These are phyloP conservation scores for Calycina marina DNA, from an alignment of 2,329 filamentous ascomycete species.

Conservation along the genomic window DNA sequence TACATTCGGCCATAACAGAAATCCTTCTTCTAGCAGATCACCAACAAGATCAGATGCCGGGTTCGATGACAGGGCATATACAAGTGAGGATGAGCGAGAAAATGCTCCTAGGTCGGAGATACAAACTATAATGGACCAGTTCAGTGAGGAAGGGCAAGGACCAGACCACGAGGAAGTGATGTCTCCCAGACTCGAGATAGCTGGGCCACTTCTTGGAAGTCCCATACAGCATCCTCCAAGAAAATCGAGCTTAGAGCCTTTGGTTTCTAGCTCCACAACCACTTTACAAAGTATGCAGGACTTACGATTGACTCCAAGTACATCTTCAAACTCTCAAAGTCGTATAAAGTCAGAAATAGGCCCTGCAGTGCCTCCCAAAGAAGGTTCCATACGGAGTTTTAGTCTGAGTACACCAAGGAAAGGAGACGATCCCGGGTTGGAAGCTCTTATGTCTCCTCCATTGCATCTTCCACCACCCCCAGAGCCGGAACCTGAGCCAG, in stretches of 20 bases:
- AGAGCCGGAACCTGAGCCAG: slow-evolving; percentile 64
- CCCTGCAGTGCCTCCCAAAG: slow-evolving; percentile 28
- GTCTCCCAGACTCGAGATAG: slow-evolving; percentile 73
- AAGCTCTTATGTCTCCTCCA: slow-evolving; percentile 29
- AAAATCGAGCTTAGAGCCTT: slow-evolving; percentile 71
- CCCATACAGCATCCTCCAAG: slow-evolving; percentile 62
- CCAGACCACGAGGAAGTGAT: slow-evolving; percentile 73
- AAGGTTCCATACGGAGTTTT: slow-evolving; percentile 20
- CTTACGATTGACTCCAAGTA: slow-evolving; percentile 14
- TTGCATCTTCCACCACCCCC: slow-evolving; percentile 52
- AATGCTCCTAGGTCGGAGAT: slow-evolving; percentile 71
- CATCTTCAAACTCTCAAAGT: slow-evolving; percentile 5
- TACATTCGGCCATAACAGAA: slow-evolving; percentile 18
- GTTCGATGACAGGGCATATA: slow-evolving; percentile 40
- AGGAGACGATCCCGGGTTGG: slow-evolving; percentile 32
- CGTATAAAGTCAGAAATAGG: slow-evolving; percentile 20
- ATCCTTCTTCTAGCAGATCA: slow-evolving; percentile 28
- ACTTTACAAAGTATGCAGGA: slow-evolving; percentile 18
- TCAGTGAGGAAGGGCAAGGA: slow-evolving; percentile 59
- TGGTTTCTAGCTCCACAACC: slow-evolving; percentile 23
- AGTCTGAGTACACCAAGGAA: slow-evolving; percentile 10
- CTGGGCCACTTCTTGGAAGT: slow-evolving; percentile 61
- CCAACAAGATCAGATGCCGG: slow-evolving; percentile 39
- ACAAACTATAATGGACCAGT: slow-evolving; percentile 95
- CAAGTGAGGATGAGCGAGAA: slow-evolving; percentile 50